These are phyloP conservation scores for Aspergillus fijiensis DNA, from an alignment of 2,329 filamentous ascomycete genomes.

Conservation along the genomic window DNA sequence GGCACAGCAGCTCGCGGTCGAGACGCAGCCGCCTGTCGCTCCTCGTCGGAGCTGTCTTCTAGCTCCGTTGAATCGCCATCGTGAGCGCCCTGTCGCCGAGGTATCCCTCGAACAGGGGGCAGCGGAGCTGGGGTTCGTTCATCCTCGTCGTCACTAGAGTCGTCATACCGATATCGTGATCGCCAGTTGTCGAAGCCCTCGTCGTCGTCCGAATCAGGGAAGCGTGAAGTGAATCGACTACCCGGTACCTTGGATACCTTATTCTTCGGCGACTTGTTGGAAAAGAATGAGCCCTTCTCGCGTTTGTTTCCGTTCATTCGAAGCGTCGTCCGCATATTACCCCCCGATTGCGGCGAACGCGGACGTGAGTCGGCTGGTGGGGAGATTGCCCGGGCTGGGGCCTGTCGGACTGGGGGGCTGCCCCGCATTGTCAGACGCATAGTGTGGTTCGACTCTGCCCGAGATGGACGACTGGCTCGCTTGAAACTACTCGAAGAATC, in stretches of 20 bases:
- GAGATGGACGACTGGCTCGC: constrained; percentile 54
- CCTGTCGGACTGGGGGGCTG: constrained; percentile 37
- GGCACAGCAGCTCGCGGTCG: not conserved
- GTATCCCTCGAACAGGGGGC: constrained; percentile 61
- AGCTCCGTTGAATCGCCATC: constrained; percentile 64
- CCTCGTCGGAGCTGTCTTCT: constrained; percentile 60
- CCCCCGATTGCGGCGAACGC: constrained; percentile 44
- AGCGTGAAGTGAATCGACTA: constrained; percentile 47
- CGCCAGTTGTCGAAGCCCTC: constrained; percentile 48
- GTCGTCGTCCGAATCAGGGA: constrained; percentile 65
- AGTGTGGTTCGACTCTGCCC: constrained; percentile 51
- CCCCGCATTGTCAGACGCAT: constrained; percentile 75
- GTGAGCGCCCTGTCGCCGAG: constrained; percentile 56
- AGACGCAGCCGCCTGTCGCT: constrained; percentile 27
- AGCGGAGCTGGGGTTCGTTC: constrained; percentile 35
- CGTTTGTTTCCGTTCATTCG: constrained; percentile 48
- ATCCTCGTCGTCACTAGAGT: constrained; percentile 72
- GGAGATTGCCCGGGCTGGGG: constrained; percentile 57
- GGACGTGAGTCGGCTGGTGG: constrained; percentile 54
- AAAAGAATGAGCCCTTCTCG: constrained; percentile 43
- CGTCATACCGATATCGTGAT: constrained; percentile 57
- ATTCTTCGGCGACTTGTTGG: constrained; percentile 37
- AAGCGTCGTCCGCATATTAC: constrained; percentile 49
- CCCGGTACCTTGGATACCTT: constrained; percentile 28
- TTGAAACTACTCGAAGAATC: constrained; percentile 76